Evolutionary conservation across 257 asterid species (phyloP).

Genomic region (Perilla frutescens): DNA sequence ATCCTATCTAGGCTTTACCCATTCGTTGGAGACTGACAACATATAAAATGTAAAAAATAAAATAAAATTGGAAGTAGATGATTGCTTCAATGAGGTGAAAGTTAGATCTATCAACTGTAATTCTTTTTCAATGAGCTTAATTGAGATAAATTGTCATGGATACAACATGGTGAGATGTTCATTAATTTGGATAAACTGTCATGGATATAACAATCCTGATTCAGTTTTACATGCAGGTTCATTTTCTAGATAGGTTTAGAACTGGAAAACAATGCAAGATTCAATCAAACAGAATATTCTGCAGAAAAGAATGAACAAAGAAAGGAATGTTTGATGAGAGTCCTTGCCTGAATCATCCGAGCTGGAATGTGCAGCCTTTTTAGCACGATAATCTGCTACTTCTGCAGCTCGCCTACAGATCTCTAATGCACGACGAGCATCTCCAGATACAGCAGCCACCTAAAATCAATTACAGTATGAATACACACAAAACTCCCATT

Average conservation of each 20-base stretch:
- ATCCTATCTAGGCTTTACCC: background rate
- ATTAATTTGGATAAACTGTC: slow-evolving; percentile 1
- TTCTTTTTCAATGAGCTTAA: background rate
- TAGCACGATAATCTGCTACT: slow-evolving; percentile 76
- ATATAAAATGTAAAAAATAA: background rate
- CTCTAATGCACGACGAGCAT: slow-evolving; percentile 98
- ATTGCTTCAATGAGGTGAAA: background rate
- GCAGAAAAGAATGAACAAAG: background rate
- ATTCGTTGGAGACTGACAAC: slow-evolving; percentile 1
- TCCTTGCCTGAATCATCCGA: slow-evolving; percentile 56
- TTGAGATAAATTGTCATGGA: background rate
- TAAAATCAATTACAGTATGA: slow-evolving; percentile 43
- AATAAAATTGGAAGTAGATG: background rate
- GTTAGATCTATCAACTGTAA: background rate
- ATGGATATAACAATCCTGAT: background rate
- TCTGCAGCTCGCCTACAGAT: slow-evolving; percentile 98
- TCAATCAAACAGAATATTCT: background rate
- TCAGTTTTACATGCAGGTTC: slow-evolving; percentile 26
- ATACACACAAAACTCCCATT: slow-evolving; percentile 15
- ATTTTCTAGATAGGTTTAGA: slow-evolving; percentile 5
- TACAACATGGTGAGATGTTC: background rate
- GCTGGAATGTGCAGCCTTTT: slow-evolving; percentile 47
- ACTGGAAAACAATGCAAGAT: background rate
- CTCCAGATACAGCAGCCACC: slow-evolving; percentile 99
- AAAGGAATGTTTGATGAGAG: slow-evolving; percentile 5